phyloP scores from a whole-genome alignment of 2,329 filamentous ascomycete genomes.

The Tricladium varicosporioides region DNA sequence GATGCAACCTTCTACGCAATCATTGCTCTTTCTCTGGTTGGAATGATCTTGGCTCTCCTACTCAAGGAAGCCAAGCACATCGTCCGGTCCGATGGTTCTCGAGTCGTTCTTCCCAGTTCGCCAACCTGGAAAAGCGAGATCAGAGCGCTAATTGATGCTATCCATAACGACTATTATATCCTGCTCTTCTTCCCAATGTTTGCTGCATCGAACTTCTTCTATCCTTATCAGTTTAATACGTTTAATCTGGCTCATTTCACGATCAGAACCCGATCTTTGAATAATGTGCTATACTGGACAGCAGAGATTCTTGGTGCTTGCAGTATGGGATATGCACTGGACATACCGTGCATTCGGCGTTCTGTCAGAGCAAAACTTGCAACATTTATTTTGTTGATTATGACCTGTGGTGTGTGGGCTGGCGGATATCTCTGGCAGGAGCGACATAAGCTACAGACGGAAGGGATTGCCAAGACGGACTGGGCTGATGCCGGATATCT shows the following conservation, averaged over 20 bases:
- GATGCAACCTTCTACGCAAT: slow-evolving; percentile 14
- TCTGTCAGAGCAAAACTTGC: slow-evolving; percentile 63
- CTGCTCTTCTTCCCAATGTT: slow-evolving; percentile 76
- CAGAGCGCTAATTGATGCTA: slow-evolving; percentile 67
- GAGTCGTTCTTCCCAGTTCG: slow-evolving; percentile 82
- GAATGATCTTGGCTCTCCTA: slow-evolving; percentile 64
- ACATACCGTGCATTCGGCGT: slow-evolving; percentile 56
- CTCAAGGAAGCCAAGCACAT: slow-evolving; percentile 70
- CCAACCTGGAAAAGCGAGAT: slow-evolving; percentile 79
- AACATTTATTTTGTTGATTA: slow-evolving; percentile 56
- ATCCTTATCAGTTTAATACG: slow-evolving; percentile 73
- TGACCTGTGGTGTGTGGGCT: slow-evolving; percentile 78
- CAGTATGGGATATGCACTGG: slow-evolving; percentile 69
- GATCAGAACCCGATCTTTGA: slow-evolving; percentile 68
- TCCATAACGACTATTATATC: slow-evolving; percentile 68
- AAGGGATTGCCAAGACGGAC: slow-evolving; percentile 42
- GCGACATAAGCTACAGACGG: slow-evolving; percentile 49
- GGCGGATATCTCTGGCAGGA: slow-evolving; percentile 76
- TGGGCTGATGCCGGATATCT: slow-evolving; percentile 66
- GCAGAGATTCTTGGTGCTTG: slow-evolving; percentile 74
- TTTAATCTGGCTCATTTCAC: slow-evolving; percentile 70
- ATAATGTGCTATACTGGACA: slow-evolving; percentile 72
- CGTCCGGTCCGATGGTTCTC: slow-evolving; percentile 71
- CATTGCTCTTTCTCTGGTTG: slow-evolving; percentile 12
- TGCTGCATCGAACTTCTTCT: slow-evolving; percentile 75